Conservation (phyloP, 192 early-diverging fungal species). For the Entomortierella beljakovae region DNA sequence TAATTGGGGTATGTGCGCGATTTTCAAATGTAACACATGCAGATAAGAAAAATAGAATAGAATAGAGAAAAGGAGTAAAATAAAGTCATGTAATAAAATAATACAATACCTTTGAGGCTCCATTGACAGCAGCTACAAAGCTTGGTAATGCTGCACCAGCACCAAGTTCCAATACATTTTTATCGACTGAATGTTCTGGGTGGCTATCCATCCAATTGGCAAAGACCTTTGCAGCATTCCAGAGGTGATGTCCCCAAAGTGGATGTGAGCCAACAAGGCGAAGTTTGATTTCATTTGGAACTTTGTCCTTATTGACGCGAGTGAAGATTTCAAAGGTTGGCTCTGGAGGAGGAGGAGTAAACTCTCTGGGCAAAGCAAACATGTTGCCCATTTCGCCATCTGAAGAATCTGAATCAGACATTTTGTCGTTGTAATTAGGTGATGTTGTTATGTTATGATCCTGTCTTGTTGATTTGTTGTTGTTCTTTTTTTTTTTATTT, state of each 20-base stretch:
- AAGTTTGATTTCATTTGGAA: constrained; percentile 56
- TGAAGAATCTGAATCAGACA: constrained; percentile 44
- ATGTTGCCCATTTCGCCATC: constrained; percentile 51
- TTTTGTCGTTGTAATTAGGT: too few relatives aligned
- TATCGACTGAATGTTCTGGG: constrained; percentile 66
- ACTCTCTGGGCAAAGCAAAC: constrained; percentile 41
- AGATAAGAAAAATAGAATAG: too few relatives aligned
- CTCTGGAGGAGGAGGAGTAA: constrained; percentile 60
- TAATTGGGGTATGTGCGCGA: too few relatives aligned
- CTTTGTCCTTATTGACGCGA: constrained; percentile 54
- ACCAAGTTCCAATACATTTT: constrained; percentile 84
- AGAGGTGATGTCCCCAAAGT: constrained; percentile 90
- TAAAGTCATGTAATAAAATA: neutral
- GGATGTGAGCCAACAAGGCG: constrained; percentile 80
- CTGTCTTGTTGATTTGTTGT: neutral
- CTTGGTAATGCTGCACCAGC: constrained; percentile 88
- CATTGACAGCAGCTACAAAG: constrained; percentile 75
- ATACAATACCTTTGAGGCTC: constrained; percentile 67
- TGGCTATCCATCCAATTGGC: constrained; percentile 81
- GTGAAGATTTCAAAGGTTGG: constrained; percentile 67
- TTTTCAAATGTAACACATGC: too few relatives aligned
- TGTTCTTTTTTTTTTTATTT: neutral
- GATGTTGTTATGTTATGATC: too few relatives aligned
- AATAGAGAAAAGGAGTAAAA: too few relatives aligned
- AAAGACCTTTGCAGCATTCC: constrained; percentile 91